Evolutionary conservation across 805 yeast genomes (phyloP), one percentile per base, ranked within the genome.

Genomic region (Pichia nanzhaoensis): DNA sequence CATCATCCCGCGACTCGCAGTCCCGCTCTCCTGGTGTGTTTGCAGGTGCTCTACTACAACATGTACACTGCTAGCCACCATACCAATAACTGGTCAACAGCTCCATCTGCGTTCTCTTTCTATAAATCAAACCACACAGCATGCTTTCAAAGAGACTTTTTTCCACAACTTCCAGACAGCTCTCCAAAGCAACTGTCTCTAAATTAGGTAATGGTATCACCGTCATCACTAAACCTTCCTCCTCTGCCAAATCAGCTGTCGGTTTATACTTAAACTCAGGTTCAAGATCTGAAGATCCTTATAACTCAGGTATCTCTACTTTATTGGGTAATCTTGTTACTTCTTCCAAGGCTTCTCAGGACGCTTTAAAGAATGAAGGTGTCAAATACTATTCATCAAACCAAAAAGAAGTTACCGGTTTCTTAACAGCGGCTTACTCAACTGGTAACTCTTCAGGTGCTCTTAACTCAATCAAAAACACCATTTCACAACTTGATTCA

Each of bases 241-340:
- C 78, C 48, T 62, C 71, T 47, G 60, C 81, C 33, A 38, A 41
- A 3, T 70, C 86, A 40, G 72, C 87, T 32, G 71, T 82, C 54
- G 91, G 93, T 65, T 66, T 82, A 47, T 84, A 74, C 64, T 69
- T 73, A 61, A 84, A 82, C 54, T 84, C 89, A 42, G 95, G 95
- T 64, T 79, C 91, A 41, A 72, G 89, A 63, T 66, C 84, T 44
- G 95, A 85, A 66, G 84, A 82, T 67, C 73, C 86, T 37, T 84
- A 79, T 77, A 82, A 80, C 71, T 84, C 85, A 56, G 95, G 95
- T 77, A 78, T 82, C 43, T 77, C 91, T 45, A 76, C 82, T 51
- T 67, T 85, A 55, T 70, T 79, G 53, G 69, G 82, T 61, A 67
- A 73, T 49, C 64, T 75, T 20, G 68, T 83, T 59, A 61, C 65